Percentiles rank a stretch among this genome's conserved stretches.
phyloP scores from a whole-genome alignment of 2,329 filamentous ascomycete genomes.

The Metarhizium rileyi region DNA sequence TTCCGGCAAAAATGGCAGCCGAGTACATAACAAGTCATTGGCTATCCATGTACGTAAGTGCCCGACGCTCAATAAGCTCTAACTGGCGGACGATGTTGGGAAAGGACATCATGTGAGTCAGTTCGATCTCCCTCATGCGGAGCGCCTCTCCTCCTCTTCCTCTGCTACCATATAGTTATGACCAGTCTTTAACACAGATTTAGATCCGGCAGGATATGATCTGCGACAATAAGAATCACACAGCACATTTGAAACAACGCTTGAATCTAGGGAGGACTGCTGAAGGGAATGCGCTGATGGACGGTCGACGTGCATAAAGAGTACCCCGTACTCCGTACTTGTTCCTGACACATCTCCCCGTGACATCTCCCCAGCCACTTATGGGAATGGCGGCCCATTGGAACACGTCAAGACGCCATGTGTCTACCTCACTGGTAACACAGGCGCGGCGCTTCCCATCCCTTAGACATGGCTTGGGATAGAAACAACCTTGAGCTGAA shows the following conservation, averaged over 20 bases:
- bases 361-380: neutral
- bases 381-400: neutral
- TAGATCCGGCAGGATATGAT: neutral
- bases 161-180: neutral
- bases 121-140: neutral
- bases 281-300: slow-evolving; percentile 1
- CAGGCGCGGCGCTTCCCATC: no score
- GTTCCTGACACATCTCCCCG: neutral
- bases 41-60: no score
- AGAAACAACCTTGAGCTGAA: slow-evolving; percentile 14
- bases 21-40: no score
- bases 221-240: neutral
- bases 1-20: no score
- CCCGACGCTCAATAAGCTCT: no score
- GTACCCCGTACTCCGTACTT: neutral
- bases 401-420: neutral
- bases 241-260: no score
- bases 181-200: neutral
- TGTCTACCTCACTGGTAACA: neutral
- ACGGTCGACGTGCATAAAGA: neutral
- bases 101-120: neutral
- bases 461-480: slow-evolving; percentile 9
- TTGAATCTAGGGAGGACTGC: neutral
- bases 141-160: neutral
- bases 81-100: no score